A percentile compares a stretch with the other conserved stretches of the same genome.
Evolutionary conservation across 352 stramenopile genomes (phyloP).

Genomic region (Thalassiosira ordinaria): DNA sequence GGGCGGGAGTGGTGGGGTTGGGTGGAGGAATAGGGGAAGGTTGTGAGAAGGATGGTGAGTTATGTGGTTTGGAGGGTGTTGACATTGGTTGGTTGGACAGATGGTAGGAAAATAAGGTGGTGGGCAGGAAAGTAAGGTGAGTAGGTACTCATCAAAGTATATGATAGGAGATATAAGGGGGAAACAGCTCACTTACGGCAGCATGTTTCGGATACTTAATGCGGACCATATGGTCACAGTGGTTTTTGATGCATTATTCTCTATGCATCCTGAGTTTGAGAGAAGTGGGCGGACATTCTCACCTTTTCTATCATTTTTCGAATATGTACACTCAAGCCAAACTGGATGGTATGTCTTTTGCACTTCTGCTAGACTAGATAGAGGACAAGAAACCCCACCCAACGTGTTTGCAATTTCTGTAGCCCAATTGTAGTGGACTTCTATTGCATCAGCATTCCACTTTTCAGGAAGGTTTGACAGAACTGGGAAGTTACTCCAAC

Average conservation of each 20-base stretch:
- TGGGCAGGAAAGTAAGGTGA: too few species aligned
- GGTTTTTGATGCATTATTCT: constrained; percentile 1
- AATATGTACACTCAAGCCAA: constrained; percentile 39
- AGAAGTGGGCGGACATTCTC: neutral
- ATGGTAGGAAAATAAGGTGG: too few species aligned
- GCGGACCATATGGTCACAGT: constrained; percentile 62
- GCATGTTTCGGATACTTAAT: constrained; percentile 72
- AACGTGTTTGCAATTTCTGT: constrained; percentile 14
- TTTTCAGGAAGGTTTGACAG: constrained; percentile 4
- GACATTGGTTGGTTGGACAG: too few species aligned
- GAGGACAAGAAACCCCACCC: constrained; percentile 25
- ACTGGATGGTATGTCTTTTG: constrained; percentile 12
- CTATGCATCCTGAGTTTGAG: neutral
- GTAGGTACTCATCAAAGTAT: too few species aligned
- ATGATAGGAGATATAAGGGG: too few species aligned
- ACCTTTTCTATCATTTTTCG: constrained; percentile 16
- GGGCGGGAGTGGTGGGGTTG: too few species aligned
- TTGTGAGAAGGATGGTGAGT: too few species aligned
- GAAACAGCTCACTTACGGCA: constrained; percentile 39
- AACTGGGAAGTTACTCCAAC: constrained; percentile 44
- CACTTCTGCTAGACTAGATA: neutral
- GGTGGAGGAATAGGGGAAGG: too few species aligned
- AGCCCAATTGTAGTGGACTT: constrained; percentile 33
- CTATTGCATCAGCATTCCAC: constrained; percentile 23
- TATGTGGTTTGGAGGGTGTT: too few species aligned